Evolutionary conservation across 1,139 yeast species (phyloP).

Genomic region (Kodamaea derodonti): DNA sequence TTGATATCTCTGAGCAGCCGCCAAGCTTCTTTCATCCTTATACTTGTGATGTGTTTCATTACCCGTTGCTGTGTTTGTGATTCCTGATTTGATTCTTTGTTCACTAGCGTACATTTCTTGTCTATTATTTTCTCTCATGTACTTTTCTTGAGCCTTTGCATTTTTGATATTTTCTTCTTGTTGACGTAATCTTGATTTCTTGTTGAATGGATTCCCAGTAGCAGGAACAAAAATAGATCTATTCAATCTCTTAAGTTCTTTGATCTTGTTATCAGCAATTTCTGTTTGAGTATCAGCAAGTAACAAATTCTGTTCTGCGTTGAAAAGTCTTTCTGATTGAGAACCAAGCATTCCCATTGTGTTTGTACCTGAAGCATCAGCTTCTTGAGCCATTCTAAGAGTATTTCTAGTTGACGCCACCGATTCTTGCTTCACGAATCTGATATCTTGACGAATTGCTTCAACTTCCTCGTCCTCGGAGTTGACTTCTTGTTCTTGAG

Average conservation of each 20-base stretch:
- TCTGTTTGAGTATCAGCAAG: slow-evolving; percentile 78
- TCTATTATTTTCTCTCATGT: slow-evolving; percentile 40
- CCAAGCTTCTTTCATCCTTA: slow-evolving; percentile 45
- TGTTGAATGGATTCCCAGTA: slow-evolving; percentile 80
- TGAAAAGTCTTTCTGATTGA: slow-evolving; percentile 81
- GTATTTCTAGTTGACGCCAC: slow-evolving; percentile 85
- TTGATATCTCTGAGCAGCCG: slow-evolving; percentile 47
- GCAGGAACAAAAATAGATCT: slow-evolving; percentile 83
- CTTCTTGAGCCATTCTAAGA: slow-evolving; percentile 82
- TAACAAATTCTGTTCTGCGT: slow-evolving; percentile 73
- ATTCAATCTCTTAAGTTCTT: slow-evolving; percentile 74
- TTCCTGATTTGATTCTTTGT: slow-evolving; percentile 42
- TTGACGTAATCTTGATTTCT: slow-evolving; percentile 69
- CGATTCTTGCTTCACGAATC: slow-evolving; percentile 84
- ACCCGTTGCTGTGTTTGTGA: slow-evolving; percentile 34
- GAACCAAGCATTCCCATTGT: slow-evolving; percentile 90
- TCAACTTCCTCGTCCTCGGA: slow-evolving; percentile 86
- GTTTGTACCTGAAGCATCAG: slow-evolving; percentile 86
- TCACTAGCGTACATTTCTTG: slow-evolving; percentile 45
- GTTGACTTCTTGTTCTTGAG: slow-evolving; percentile 44
- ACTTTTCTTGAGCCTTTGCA: slow-evolving; percentile 62
- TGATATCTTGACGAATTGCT: slow-evolving; percentile 77
- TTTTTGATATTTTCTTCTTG: slow-evolving; percentile 68
- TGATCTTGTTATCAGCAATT: slow-evolving; percentile 80
- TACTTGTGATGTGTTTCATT: slow-evolving; percentile 45